Conservation (phyloP, 2,329 filamentous ascomycete genomes). For the Parafenestella ontariensis region DNA sequence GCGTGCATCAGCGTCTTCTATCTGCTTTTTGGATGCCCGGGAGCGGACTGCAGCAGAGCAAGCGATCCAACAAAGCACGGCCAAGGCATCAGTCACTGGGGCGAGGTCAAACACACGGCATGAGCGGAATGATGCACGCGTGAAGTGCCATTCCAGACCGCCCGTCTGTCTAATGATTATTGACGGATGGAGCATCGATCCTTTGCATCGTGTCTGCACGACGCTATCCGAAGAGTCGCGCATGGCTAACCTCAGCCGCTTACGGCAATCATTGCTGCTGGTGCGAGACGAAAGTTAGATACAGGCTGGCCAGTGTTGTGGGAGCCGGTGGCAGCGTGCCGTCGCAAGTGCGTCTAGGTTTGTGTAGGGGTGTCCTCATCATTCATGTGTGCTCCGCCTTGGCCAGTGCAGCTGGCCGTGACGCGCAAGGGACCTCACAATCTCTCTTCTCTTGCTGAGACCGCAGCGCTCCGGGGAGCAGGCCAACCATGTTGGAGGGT, state of each 20-base stretch:
- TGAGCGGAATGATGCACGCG: slow-evolving; percentile 34
- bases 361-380: slow-evolving; percentile 20
- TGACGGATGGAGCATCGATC: slow-evolving; percentile 24
- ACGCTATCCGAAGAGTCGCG: slow-evolving; percentile 25
- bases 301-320: slow-evolving; percentile 9
- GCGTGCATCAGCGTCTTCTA: slow-evolving; percentile 20
- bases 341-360: slow-evolving; percentile 17
- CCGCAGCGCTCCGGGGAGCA: slow-evolving; percentile 10
- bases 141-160: slow-evolving; percentile 37
- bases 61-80: slow-evolving; percentile 5
- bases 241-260: slow-evolving; percentile 32
- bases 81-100: slow-evolving; percentile 9
- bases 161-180: slow-evolving; percentile 29
- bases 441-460: slow-evolving; percentile 11
- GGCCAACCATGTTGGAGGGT: slow-evolving; percentile 14
- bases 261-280: slow-evolving; percentile 22
- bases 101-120: slow-evolving; percentile 41
- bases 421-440: slow-evolving; percentile 27
- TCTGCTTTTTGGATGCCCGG: slow-evolving; percentile 20
- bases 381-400: slow-evolving; percentile 28
- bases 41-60: slow-evolving; percentile 13
- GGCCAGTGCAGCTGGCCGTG: slow-evolving; percentile 34
- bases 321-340: slow-evolving; percentile 24
- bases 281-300: slow-evolving; percentile 9
- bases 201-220: slow-evolving; percentile 21